Evolutionary conservation across 441 rosid species (phyloP).

Genomic region (Populus hybrid): DNA sequence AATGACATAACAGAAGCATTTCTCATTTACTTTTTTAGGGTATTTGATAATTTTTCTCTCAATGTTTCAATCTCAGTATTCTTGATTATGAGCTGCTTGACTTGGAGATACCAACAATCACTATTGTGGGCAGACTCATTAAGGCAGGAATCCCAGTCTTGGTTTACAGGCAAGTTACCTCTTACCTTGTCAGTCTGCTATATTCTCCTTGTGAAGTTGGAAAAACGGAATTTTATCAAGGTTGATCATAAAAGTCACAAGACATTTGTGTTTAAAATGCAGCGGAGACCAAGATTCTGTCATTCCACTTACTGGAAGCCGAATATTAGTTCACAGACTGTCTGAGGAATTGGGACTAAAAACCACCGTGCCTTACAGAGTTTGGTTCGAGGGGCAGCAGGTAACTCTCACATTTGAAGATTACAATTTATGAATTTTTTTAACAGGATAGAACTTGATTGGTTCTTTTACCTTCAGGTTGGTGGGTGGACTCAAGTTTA

Average conservation of each 20-base stretch:
- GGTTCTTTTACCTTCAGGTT: constrained; percentile 49
- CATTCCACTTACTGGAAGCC: constrained; percentile 86
- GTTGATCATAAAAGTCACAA: neutral
- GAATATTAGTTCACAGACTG: constrained; percentile 57
- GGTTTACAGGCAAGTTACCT: constrained; percentile 68
- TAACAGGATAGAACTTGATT: neutral
- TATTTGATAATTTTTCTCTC: neutral
- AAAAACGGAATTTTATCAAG: neutral
- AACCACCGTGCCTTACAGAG: constrained; percentile 80
- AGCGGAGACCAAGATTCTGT: constrained; percentile 99
- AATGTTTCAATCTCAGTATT: constrained; percentile 40
- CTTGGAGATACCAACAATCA: constrained; percentile 75
- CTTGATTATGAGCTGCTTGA: constrained; percentile 75
- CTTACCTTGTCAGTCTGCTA: constrained; percentile 5
- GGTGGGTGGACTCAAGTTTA: constrained; percentile 99
- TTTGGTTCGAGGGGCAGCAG: constrained; percentile 94
- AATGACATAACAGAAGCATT: neutral
- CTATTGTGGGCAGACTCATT: constrained; percentile 53
- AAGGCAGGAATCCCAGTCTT: constrained; percentile 74
- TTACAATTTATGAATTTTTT: neutral
- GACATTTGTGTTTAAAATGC: constrained; percentile 20
- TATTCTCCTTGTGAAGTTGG: neutral
- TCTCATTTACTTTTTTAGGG: neutral
- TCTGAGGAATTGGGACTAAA: constrained; percentile 58
- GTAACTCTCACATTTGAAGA: constrained; percentile 29